A percentile compares a stretch with the other conserved stretches of the same genome.
phyloP scores from a whole-genome alignment of 2,329 filamentous ascomycete genomes.

The Cercospora sojina region DNA sequence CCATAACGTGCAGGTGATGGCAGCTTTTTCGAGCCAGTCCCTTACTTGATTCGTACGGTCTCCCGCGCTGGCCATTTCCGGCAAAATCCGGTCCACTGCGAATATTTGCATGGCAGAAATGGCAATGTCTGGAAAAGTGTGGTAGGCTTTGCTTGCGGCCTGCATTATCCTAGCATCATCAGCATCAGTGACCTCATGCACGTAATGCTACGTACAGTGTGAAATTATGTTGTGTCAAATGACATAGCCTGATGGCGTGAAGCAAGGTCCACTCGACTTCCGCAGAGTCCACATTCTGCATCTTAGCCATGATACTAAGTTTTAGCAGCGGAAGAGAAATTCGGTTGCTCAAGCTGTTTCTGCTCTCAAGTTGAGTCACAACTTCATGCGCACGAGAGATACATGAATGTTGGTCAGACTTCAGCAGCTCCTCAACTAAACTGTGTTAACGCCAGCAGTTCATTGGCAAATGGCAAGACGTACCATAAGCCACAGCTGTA shows the following conservation, averaged over 20 bases:
- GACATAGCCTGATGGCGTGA: constrained; percentile 60
- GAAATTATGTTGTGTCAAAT: constrained; percentile 63
- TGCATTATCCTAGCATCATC: constrained; percentile 55
- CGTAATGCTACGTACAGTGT: constrained; percentile 48
- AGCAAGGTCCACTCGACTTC: constrained; percentile 54
- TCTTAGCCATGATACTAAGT: constrained; percentile 63
- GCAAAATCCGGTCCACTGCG: constrained; percentile 57
- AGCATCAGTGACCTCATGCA: neutral
- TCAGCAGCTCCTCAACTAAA: constrained; percentile 26
- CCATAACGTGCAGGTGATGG: constrained; percentile 69
- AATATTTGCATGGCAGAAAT: constrained; percentile 60
- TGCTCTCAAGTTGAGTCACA: constrained; percentile 61
- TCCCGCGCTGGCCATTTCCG: constrained; percentile 38
- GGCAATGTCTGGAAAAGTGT: constrained; percentile 17
- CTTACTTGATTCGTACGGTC: constrained; percentile 35
- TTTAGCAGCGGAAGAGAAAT: constrained; percentile 66
- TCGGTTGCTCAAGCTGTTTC: constrained; percentile 58
- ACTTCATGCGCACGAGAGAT: constrained; percentile 57
- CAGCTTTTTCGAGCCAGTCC: constrained; percentile 66
- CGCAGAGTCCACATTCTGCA: constrained; percentile 38
- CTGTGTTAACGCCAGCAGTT: neutral
- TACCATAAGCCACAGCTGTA: constrained; percentile 59
- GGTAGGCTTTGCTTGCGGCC: constrained; percentile 64
- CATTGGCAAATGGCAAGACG: constrained; percentile 9
- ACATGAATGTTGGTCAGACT: constrained; percentile 46